Evolutionary conservation across 2,329 filamentous ascomycete genomes (phyloP), one percentile per base, ranked within the genome.

Genomic region (Fusarium luffae): DNA sequence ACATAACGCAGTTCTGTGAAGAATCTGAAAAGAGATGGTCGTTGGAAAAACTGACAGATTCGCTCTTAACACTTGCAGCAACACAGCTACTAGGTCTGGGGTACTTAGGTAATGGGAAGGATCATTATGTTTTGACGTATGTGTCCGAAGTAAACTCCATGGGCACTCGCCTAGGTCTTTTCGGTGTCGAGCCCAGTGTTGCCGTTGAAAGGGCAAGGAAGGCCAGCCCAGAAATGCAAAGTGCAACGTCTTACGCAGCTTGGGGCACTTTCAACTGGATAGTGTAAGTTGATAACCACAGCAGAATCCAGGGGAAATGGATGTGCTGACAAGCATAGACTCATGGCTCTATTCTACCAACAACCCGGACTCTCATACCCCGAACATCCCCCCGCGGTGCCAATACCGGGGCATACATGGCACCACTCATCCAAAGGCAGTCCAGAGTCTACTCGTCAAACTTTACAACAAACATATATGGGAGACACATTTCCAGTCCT

Each of bases 261-360:
- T 79, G 77, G 77, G 76, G 75, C 4, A 58, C 69, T 5, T 82
- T 82, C 49, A 81, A 81, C 57, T 82, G 78, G 78, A 77, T 76
- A 57, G 72, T 78, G 81, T 81, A 63, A 74, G 79, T 63, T 41
- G 30, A 16, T 11, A n/a, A 18, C 18, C 10, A 30, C 14, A 52
- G 18, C n/a, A 61, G 7, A 9, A 19, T 4, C 13, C 7, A 23
- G n/a, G 40, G n/a, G 8, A 10, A 14, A n/a, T 32, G 21, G 12
- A 5, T 19, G 10, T 10, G 13, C 50, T 70, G 14, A 70, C 41
- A 13, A 5, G 7, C 10, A 13, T 34, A 60, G 67, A 16, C 25
- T 70, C 21, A 70, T 70, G 67, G 32, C 67, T 16, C n/a, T 69
- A 18, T 70, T 69, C 32, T 69, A 57, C 34, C 62, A 69, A 42